These are phyloP conservation scores for Pulicaria dysenterica DNA, from an alignment of 129 eudicot genomes.

Conservation along the genomic window DNA sequence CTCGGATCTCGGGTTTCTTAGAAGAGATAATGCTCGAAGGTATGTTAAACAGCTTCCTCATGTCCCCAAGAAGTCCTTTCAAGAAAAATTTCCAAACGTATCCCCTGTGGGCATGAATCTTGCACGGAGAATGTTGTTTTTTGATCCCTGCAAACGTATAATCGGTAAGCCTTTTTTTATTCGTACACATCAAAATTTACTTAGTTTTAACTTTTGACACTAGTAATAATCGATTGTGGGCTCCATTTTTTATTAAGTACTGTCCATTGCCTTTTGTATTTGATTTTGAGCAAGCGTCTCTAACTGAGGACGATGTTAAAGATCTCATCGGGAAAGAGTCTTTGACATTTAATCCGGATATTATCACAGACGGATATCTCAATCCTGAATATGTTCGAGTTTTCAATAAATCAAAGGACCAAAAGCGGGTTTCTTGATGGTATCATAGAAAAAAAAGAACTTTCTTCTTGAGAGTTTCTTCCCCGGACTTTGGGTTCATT, in stretches of 20 bases:
- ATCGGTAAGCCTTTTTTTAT: conserved; percentile 68
- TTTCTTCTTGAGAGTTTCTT: conserved; percentile 6
- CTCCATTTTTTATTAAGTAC: no score
- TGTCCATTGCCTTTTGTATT: conserved; percentile 73
- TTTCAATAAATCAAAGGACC: conserved; percentile 1
- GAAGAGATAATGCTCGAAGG: conserved; percentile 80
- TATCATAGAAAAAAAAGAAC: conserved; percentile 7
- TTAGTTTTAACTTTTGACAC: no score
- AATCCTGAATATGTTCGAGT: conserved; percentile 2
- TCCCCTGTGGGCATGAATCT: conserved; percentile 80
- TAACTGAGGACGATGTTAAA: conserved; percentile 83
- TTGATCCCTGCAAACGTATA: conserved; percentile 91
- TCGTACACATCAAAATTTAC: no score
- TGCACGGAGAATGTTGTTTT: conserved; percentile 84
- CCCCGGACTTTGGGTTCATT: conserved; percentile 11
- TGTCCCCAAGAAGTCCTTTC: conserved; percentile 62
- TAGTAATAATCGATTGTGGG: no score
- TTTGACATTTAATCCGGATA: conserved; percentile 65
- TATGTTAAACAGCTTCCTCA: conserved; percentile 81
- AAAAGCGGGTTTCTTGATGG: neutral
- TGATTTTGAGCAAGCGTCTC: conserved; percentile 75
- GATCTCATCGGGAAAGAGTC: conserved; percentile 84
- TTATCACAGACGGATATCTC: neutral
- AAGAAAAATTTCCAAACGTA: conserved; percentile 68
- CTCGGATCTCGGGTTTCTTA: conserved; percentile 81